These are phyloP conservation scores for Suillus tomentosus DNA, from an alignment of 768 basidiomycete genomes.

Conservation along the genomic window DNA sequence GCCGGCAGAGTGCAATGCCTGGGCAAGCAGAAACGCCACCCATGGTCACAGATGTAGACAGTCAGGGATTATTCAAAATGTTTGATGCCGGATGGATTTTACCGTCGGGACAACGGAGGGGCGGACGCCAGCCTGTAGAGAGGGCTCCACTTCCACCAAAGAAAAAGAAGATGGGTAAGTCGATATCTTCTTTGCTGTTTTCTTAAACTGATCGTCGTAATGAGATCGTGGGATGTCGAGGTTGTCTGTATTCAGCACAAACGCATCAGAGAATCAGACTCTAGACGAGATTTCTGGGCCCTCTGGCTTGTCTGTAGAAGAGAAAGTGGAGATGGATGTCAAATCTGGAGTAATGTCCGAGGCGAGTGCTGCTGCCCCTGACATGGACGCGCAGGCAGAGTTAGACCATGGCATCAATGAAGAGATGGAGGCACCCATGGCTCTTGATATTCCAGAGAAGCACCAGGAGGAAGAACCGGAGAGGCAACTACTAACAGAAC, in stretches of 20 bases:
- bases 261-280: constrained; percentile 47
- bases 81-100: constrained; percentile 92
- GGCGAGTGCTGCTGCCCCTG: not conserved
- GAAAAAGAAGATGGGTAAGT: constrained; percentile 45
- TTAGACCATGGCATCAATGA: not conserved
- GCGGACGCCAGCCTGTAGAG: constrained; percentile 53
- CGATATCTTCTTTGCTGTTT: not conserved
- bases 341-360: not conserved
- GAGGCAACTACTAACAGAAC: not conserved
- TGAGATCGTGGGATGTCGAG: constrained; percentile 42
- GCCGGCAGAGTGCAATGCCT: constrained; percentile 17
- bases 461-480: not conserved
- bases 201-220: not conserved
- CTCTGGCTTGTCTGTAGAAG: constrained; percentile 25
- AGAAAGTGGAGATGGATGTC: constrained; percentile 19
- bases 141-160: constrained; percentile 50
- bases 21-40: constrained; percentile 46
- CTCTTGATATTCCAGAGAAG: constrained; percentile 16
- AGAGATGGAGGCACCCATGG: constrained; percentile 13
- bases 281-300: constrained; percentile 29
- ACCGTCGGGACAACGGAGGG: constrained; percentile 69
- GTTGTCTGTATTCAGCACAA: constrained; percentile 49
- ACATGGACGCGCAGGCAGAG: not conserved
- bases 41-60: constrained; percentile 72
- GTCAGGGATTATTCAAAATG: constrained; percentile 70